These are phyloP conservation scores for Arachis hypogaea DNA, from an alignment of 306 rosid genomes.

Conservation along the genomic window DNA sequence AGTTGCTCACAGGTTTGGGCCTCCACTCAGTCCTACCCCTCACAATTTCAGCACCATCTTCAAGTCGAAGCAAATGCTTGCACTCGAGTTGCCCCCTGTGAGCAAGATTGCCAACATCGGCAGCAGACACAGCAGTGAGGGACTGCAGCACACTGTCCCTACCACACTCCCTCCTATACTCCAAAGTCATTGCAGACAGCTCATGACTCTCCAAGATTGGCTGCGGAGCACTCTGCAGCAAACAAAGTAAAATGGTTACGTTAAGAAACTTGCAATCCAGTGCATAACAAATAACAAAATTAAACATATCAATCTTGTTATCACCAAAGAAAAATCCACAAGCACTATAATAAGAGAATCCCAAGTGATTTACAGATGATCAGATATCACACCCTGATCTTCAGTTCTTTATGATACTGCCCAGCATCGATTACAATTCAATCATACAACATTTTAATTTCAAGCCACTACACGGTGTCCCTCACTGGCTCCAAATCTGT, in stretches of 20 bases:
- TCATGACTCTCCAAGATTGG: slow-evolving; percentile 92
- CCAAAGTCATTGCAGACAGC: slow-evolving; percentile 76
- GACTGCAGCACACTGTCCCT: slow-evolving; percentile 95
- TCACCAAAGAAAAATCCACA: slow-evolving; percentile 22
- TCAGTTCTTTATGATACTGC: background rate
- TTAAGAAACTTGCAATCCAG: slow-evolving; percentile 11
- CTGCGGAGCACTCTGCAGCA: slow-evolving; percentile 91
- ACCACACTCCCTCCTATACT: slow-evolving; percentile 98
- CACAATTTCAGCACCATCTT: slow-evolving; percentile 85
- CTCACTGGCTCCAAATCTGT: slow-evolving; percentile 7
- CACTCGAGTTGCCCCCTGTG: slow-evolving; percentile 68
- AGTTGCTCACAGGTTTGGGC: slow-evolving; percentile 67
- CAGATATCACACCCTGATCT: slow-evolving; percentile 4
- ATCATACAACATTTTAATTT: slow-evolving; percentile 13
- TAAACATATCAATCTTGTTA: slow-evolving; percentile 1
- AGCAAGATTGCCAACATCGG: slow-evolving; percentile 59
- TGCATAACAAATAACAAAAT: slow-evolving; percentile 19
- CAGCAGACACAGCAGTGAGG: slow-evolving; percentile 64
- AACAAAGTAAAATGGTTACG: slow-evolving; percentile 23
- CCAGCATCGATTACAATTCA: background rate
- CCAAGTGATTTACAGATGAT: background rate
- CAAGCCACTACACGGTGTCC: background rate
- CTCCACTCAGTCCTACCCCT: slow-evolving; percentile 93
- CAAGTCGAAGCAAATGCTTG: slow-evolving; percentile 91
- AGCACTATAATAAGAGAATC: background rate